These are phyloP conservation scores for Iris pallida DNA, from an alignment of 116 monocot genomes.

Conservation along the genomic window DNA sequence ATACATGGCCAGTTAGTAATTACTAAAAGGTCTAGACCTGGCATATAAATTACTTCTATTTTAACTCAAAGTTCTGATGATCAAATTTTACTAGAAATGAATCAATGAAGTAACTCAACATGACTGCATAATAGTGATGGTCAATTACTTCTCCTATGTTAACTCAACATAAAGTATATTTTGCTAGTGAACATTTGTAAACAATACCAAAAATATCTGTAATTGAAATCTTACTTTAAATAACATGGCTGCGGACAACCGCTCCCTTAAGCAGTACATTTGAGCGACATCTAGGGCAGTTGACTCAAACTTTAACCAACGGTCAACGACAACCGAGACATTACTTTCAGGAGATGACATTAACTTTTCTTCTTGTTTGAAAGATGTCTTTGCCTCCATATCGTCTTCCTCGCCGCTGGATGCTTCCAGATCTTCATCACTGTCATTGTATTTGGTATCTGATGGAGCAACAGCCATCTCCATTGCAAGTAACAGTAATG, in stretches of 20 bases:
- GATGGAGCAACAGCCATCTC: constrained; percentile 88
- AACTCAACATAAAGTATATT: too few species aligned
- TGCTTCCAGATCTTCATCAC: constrained; percentile 39
- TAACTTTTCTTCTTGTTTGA: constrained; percentile 38
- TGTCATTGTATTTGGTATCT: constrained; percentile 37
- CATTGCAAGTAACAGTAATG: constrained; percentile 68
- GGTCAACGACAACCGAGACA: constrained; percentile 71
- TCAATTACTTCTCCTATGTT: too few species aligned
- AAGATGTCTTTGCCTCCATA: constrained; percentile 20
- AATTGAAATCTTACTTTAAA: constrained; percentile 61
- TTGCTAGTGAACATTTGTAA: background rate
- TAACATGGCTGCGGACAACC: constrained; percentile 69
- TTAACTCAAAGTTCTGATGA: too few species aligned
- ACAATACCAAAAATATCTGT: background rate
- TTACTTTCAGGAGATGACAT: constrained; percentile 86
- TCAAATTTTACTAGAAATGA: too few species aligned
- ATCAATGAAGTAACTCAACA: too few species aligned
- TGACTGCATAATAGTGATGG: too few species aligned
- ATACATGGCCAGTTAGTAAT: too few species aligned
- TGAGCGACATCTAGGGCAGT: constrained; percentile 95
- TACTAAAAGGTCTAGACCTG: too few species aligned
- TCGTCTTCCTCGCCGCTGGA: constrained; percentile 49
- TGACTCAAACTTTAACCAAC: constrained; percentile 75
- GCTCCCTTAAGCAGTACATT: constrained; percentile 88
- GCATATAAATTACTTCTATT: too few species aligned